Evolutionary conservation across 2,329 filamentous ascomycete species (phyloP).

Genomic region (Fusarium hainanense): DNA sequence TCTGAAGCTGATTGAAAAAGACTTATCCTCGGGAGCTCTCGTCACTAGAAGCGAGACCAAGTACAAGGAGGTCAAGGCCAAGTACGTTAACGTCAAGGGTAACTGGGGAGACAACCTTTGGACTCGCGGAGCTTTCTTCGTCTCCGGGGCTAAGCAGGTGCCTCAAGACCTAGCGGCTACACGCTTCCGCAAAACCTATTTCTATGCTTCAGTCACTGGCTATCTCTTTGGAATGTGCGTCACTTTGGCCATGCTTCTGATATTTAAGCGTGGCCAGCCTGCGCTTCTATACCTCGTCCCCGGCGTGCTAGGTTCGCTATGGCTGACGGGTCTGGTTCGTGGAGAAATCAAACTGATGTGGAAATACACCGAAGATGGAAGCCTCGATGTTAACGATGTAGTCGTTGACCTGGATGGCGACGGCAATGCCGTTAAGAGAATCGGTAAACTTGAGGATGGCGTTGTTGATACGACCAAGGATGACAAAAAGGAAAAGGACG

Average conservation of each 20-base stretch:
- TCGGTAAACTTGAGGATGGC: constrained; percentile 53
- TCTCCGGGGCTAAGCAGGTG: constrained; percentile 39
- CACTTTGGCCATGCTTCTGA: constrained; percentile 80
- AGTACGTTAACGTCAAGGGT: constrained; percentile 71
- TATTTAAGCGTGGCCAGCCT: constrained; percentile 86
- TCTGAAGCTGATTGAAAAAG: constrained; percentile 51
- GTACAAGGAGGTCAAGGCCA: constrained; percentile 61
- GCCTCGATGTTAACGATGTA: constrained; percentile 64
- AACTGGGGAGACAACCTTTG: constrained; percentile 88
- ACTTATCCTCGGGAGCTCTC: constrained; percentile 48
- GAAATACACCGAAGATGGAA: constrained; percentile 81
- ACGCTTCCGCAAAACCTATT: constrained; percentile 85
- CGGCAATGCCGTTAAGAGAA: constrained; percentile 58
- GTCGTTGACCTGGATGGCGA: constrained; percentile 65
- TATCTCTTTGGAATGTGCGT: constrained; percentile 82
- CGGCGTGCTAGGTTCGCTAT: constrained; percentile 79
- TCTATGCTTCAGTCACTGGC: constrained; percentile 78
- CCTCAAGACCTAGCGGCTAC: constrained; percentile 54
- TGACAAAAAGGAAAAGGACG: constrained; percentile 43
- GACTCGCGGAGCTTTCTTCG: constrained; percentile 59
- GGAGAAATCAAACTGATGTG: constrained; percentile 83
- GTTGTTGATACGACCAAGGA: constrained; percentile 52
- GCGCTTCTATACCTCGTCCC: constrained; percentile 94
- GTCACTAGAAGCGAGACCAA: constrained; percentile 54
- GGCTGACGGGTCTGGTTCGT: constrained; percentile 75